These are phyloP conservation scores for Aspergillus calidoustus DNA, from an alignment of 2,329 filamentous ascomycete genomes.

Conservation along the genomic window DNA sequence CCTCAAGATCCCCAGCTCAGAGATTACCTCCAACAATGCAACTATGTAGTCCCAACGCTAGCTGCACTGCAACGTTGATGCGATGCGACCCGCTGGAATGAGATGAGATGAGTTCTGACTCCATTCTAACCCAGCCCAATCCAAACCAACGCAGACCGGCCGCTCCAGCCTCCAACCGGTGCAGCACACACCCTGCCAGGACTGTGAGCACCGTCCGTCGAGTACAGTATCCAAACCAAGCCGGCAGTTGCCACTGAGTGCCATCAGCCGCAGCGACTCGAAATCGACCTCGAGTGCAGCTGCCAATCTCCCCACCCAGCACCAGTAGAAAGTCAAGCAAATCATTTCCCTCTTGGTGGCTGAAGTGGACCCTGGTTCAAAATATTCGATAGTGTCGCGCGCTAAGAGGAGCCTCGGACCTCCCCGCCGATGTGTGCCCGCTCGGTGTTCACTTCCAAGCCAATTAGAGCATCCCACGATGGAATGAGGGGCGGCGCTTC, in stretches of 20 bases:
- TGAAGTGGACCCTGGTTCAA: neutral
- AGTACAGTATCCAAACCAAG: neutral
- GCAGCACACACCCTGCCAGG: no score
- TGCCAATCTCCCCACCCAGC: no score
- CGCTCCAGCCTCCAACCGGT: no score
- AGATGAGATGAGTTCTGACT: conserved; percentile 9
- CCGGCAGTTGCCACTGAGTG: neutral
- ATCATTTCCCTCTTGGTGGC: neutral
- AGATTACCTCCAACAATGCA: neutral
- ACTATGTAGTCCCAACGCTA: neutral
- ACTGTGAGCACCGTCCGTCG: no score
- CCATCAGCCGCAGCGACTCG: no score
- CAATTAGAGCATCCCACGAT: conserved; percentile 1
- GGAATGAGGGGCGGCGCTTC: neutral
- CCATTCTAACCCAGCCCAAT: neutral
- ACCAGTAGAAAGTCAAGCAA: neutral
- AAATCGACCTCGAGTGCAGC: no score
- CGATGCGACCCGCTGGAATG: conserved; percentile 6
- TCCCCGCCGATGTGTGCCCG: neutral
- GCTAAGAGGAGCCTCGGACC: conserved; percentile 2
- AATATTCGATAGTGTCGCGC: conserved; percentile 6
- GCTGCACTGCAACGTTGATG: neutral
- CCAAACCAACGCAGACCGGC: neutral
- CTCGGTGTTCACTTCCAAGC: conserved; percentile 3
- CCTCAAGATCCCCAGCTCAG: neutral